Conservation (phyloP, 208 protist species). For the Naegleria fowleri region DNA sequence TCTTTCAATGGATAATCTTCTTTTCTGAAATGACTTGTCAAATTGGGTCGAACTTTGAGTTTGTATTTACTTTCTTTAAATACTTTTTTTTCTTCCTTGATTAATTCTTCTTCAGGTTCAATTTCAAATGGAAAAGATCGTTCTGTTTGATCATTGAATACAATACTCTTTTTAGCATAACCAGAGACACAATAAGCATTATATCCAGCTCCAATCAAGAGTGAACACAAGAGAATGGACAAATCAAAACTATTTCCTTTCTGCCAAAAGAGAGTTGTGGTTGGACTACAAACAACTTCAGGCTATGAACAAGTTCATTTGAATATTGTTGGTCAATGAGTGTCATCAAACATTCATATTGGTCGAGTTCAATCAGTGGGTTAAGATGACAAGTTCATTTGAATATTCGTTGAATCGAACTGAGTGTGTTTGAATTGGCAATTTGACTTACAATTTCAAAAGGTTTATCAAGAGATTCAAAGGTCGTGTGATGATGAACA, state of each 20-base stretch:
- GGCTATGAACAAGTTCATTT: slow-evolving; percentile 40
- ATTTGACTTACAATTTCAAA: slow-evolving; percentile 49
- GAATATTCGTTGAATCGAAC: too few species aligned
- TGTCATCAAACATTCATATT: too few species aligned
- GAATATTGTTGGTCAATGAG: too few species aligned
- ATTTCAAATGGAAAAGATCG: slow-evolving; percentile 50
- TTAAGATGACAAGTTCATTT: too few species aligned
- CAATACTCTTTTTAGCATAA: slow-evolving; percentile 61
- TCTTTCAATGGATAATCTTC: slow-evolving; percentile 40
- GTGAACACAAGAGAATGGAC: slow-evolving; percentile 21
- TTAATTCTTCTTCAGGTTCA: slow-evolving; percentile 55
- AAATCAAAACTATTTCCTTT: slow-evolving; percentile 76
- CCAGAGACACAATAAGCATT: slow-evolving; percentile 79
- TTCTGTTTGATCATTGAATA: slow-evolving; percentile 62
- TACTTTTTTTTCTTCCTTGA: slow-evolving; percentile 55
- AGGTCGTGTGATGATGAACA: slow-evolving; percentile 69
- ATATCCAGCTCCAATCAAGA: slow-evolving; percentile 56
- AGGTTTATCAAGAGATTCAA: slow-evolving; percentile 63
- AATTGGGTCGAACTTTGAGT: slow-evolving; percentile 54
- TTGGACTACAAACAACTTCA: slow-evolving; percentile 65
- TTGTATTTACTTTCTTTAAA: slow-evolving; percentile 48
- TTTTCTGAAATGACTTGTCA: slow-evolving; percentile 48
- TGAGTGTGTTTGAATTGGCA: too few species aligned
- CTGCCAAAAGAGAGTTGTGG: slow-evolving; percentile 73
- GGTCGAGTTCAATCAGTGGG: too few species aligned